Evolutionary conservation across 1,284 basidiomycete genomes (phyloP).

Genomic region (Rhodotorula sp.): DNA sequence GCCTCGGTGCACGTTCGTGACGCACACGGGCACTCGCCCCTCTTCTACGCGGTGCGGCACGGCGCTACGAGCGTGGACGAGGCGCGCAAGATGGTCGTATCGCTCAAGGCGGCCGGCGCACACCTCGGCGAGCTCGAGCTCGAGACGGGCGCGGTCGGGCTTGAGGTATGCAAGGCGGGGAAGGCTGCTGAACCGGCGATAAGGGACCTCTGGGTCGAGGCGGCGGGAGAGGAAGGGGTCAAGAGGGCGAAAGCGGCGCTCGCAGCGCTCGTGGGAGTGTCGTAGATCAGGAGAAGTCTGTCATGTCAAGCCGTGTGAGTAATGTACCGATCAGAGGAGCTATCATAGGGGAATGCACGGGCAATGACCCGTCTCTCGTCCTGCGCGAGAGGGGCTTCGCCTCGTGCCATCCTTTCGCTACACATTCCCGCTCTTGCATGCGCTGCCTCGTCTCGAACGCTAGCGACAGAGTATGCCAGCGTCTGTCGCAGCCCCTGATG

Average conservation of each 20-base stretch:
- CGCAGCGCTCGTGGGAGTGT: background rate
- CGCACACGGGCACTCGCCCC: conserved; percentile 72
- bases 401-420: too few relatives aligned
- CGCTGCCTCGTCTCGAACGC: too few relatives aligned
- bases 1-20: conserved; percentile 85
- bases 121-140: conserved; percentile 66
- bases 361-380: too few relatives aligned
- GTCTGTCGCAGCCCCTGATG: too few relatives aligned
- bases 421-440: too few relatives aligned
- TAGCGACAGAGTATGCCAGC: too few relatives aligned
- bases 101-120: conserved; percentile 72
- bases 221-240: conserved; percentile 17
- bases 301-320: too few relatives aligned
- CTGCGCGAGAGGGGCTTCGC: too few relatives aligned
- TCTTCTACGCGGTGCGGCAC: conserved; percentile 55
- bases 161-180: conserved; percentile 37
- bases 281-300: too few relatives aligned
- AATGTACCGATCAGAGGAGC: too few relatives aligned
- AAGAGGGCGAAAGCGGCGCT: conserved; percentile 21
- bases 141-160: conserved; percentile 58
- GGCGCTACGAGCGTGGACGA: background rate
- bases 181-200: conserved; percentile 1
- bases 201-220: conserved; percentile 20
- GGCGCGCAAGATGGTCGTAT: conserved; percentile 56
- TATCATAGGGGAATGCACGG: too few relatives aligned